A percentile compares a stretch with the other conserved stretches of the same genome.
Conservation (phyloP, 2,329 filamentous ascomycete genomes). For the Epichloe elymi region DNA sequence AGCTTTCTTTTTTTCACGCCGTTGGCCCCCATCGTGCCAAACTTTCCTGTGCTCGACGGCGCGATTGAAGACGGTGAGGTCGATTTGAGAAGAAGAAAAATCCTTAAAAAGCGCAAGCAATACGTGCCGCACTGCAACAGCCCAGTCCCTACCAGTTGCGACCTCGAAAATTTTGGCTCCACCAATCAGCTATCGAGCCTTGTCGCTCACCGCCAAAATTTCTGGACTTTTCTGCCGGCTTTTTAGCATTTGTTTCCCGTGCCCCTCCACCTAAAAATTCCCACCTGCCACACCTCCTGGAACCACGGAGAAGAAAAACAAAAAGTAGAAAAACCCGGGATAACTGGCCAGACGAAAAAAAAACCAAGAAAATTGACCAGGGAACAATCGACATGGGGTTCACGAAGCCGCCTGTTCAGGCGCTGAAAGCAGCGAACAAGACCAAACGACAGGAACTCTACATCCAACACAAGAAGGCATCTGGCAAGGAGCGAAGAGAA, state of each 20-base stretch:
- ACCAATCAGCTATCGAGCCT: slow-evolving; percentile 11
- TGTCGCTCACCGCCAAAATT: slow-evolving; percentile 26
- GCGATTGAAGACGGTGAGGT: not conserved
- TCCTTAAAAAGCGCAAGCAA: not conserved
- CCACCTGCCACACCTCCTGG: not conserved
- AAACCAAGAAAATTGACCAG: no score
- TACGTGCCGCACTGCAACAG: not conserved
- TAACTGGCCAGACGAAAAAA: no score
- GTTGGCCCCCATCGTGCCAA: slow-evolving; percentile 28
- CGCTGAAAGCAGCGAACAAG: slow-evolving; percentile 56
- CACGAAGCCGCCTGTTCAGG: slow-evolving; percentile 20
- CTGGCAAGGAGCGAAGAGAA: slow-evolving; percentile 62
- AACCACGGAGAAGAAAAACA: not conserved
- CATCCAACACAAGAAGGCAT: slow-evolving; percentile 65
- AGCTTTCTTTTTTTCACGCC: slow-evolving; percentile 46
- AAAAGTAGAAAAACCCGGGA: no score
- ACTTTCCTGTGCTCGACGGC: not conserved
- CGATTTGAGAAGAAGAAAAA: not conserved
- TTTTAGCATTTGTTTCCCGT: not conserved
- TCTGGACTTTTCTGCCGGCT: slow-evolving; percentile 21
- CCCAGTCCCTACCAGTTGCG: not conserved
- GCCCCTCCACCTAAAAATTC: slow-evolving; percentile 9
- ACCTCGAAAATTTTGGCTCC: slow-evolving; percentile 4
- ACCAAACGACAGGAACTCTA: slow-evolving; percentile 64
- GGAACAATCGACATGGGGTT: slow-evolving; percentile 17